Conservation (phyloP, 78 protist species). For the Bigelowiella natans region DNA sequence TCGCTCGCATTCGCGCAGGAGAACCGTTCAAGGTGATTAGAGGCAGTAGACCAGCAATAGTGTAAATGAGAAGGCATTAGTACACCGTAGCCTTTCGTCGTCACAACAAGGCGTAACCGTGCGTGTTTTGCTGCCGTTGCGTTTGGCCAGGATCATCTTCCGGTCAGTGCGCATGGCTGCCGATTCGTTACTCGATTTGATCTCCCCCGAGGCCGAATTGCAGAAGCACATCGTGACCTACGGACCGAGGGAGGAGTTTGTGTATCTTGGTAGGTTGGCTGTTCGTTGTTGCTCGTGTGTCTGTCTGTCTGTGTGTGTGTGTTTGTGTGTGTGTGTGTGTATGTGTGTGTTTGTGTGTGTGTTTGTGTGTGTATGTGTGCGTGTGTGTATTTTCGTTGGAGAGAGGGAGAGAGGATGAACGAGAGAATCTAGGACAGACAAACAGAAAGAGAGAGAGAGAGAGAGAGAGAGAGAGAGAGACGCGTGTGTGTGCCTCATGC, state of each 20-base stretch:
- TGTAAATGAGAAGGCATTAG: no score
- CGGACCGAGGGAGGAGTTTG: neutral
- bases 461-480: neutral
- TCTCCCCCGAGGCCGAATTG: neutral
- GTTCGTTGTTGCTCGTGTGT: neutral
- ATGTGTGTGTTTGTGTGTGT: neutral
- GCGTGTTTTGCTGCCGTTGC: no score
- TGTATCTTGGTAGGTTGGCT: neutral
- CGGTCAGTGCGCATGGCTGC: neutral
- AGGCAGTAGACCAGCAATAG: no score
- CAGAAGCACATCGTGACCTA: neutral
- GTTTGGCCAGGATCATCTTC: no score
- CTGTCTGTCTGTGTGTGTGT: neutral
- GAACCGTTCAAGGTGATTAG: no score
- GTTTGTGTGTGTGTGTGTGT: neutral
- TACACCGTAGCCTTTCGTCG: no score
- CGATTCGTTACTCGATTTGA: neutral
- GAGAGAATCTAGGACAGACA: neutral
- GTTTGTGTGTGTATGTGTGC: neutral
- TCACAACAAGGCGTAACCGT: no score
- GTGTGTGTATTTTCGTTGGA: neutral
- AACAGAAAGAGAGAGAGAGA: neutral
- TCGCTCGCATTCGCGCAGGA: no score
- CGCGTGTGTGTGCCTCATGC: no score
- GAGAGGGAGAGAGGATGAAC: neutral